Evolutionary conservation across 2,329 filamentous ascomycete species (phyloP).

Genomic region (Sclerotinia borealis): DNA sequence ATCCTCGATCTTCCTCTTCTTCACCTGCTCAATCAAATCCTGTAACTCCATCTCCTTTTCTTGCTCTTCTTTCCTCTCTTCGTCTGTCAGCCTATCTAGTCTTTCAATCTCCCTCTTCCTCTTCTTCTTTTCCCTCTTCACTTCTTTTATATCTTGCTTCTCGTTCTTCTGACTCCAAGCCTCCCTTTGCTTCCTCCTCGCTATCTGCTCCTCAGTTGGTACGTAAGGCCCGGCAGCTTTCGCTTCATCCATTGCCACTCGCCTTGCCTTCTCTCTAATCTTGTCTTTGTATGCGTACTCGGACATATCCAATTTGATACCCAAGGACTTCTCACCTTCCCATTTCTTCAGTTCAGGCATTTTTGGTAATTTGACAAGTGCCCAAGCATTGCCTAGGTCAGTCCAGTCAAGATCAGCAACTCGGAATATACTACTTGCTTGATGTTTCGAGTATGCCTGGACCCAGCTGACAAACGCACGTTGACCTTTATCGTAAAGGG

Average conservation of each 20-base stretch:
- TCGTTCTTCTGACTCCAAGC: slow-evolving; percentile 71
- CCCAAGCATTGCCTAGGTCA: slow-evolving; percentile 77
- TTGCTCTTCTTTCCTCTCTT: slow-evolving; percentile 55
- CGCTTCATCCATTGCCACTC: slow-evolving; percentile 47
- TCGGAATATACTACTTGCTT: slow-evolving; percentile 86
- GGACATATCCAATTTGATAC: slow-evolving; percentile 60
- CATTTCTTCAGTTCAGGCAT: slow-evolving; percentile 86
- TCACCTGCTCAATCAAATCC: slow-evolving; percentile 58
- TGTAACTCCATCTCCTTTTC: slow-evolving; percentile 56
- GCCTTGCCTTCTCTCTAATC: slow-evolving; percentile 58
- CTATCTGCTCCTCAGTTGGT: slow-evolving; percentile 38
- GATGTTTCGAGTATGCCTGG: slow-evolving; percentile 83
- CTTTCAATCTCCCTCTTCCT: slow-evolving; percentile 58
- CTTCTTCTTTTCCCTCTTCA: slow-evolving; percentile 58
- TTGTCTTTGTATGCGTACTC: slow-evolving; percentile 67
- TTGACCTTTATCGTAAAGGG: slow-evolving; percentile 75
- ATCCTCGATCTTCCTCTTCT: slow-evolving; percentile 40
- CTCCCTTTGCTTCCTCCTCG: slow-evolving; percentile 57
- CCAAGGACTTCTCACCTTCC: slow-evolving; percentile 59
- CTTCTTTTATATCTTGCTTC: slow-evolving; percentile 55
- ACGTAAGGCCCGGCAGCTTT: slow-evolving; percentile 37
- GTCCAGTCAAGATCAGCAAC: slow-evolving; percentile 77
- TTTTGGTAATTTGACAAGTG: slow-evolving; percentile 75
- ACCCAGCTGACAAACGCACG: slow-evolving; percentile 92
- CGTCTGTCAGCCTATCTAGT: slow-evolving; percentile 61